Conservation (phyloP, 2,329 filamentous ascomycete genomes). For the Penicillium janthinellum region DNA sequence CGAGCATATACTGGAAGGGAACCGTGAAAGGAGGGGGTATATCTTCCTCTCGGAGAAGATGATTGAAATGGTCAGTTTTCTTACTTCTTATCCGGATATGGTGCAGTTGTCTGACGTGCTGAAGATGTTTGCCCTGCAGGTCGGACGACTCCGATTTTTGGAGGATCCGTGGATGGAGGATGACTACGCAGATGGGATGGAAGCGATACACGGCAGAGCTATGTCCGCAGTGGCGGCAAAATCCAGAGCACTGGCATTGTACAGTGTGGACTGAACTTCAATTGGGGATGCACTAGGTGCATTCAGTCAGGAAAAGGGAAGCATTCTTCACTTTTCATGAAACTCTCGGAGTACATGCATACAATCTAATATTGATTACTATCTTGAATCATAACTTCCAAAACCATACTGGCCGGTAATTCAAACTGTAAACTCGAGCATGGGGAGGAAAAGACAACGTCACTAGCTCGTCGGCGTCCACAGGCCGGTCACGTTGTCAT, state of each 20-base stretch:
- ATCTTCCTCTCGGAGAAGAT: not conserved
- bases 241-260: slow-evolving; percentile 1
- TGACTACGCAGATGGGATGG: not conserved
- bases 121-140: slow-evolving; percentile 1
- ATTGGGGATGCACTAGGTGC: not conserved
- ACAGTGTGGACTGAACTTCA: not conserved
- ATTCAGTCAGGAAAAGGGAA: not conserved
- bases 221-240: not conserved
- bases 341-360: not conserved
- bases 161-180: not conserved
- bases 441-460: too few relatives aligned
- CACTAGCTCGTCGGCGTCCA: too few relatives aligned
- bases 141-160: not conserved
- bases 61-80: not conserved
- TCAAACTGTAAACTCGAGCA: too few relatives aligned
- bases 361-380: not conserved
- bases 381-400: not conserved
- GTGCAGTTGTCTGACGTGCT: slow-evolving; percentile 1
- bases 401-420: too few relatives aligned
- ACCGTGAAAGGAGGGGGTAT: not conserved
- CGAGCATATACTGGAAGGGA: not conserved
- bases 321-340: too few relatives aligned
- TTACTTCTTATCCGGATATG: not conserved
- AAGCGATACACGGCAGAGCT: not conserved
- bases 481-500: too few relatives aligned